Conservation (phyloP, 1,284 basidiomycete species). For the Sphaerobolus stellatus region DNA sequence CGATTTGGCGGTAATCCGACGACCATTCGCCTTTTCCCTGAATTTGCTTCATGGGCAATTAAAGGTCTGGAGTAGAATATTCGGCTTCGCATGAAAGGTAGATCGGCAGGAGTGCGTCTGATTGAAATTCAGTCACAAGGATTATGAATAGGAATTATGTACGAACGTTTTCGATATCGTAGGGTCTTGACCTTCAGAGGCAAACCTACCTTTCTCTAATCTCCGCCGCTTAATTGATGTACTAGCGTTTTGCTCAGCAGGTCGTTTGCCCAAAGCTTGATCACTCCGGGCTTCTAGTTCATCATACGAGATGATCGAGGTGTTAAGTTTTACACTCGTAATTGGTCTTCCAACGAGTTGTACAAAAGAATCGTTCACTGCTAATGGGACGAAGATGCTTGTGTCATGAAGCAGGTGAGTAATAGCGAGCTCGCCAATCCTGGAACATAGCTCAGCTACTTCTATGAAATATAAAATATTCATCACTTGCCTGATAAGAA, state of each 20-base stretch:
- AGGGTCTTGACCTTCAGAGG: not conserved
- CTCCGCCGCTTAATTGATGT: conserved; percentile 9
- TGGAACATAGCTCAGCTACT: conserved; percentile 29
- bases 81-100: conserved; percentile 54
- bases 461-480: not conserved
- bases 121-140: not conserved
- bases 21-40: conserved; percentile 33
- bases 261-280: not conserved
- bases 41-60: conserved; percentile 43
- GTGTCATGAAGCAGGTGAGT: conserved; percentile 72
- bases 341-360: conserved; percentile 76
- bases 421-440: conserved; percentile 71
- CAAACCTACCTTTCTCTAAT: not conserved
- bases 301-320: conserved; percentile 12
- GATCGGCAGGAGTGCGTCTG: conserved; percentile 51
- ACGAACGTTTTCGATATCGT: not conserved
- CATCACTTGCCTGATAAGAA: conserved; percentile 56
- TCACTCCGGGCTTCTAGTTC: conserved; percentile 10
- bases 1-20: conserved; percentile 71
- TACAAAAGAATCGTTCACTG: conserved; percentile 78
- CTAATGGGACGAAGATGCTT: conserved; percentile 68
- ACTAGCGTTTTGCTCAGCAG: conserved; percentile 4
- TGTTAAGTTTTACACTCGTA: conserved; percentile 42
- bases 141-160: not conserved
- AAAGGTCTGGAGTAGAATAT: conserved; percentile 70